Conservation (phyloP, 2,329 filamentous ascomycete species). For the Aspergillus unguis region DNA sequence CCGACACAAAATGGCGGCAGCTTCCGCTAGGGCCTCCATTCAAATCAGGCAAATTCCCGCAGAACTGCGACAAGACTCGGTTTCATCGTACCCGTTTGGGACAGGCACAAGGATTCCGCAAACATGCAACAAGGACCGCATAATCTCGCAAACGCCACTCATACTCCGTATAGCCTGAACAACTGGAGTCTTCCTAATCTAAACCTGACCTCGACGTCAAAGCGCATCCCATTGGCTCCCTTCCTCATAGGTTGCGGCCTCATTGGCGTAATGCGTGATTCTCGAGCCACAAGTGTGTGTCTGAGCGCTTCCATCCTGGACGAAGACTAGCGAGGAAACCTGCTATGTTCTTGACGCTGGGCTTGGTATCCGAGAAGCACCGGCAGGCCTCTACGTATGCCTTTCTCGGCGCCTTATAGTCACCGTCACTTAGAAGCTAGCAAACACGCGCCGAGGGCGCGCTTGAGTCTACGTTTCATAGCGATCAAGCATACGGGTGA, state of each 20-base stretch:
- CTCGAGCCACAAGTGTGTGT: background rate
- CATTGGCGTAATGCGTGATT: background rate
- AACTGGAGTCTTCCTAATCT: background rate
- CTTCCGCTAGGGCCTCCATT: constrained; percentile 1
- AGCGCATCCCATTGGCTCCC: background rate
- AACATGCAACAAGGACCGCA: background rate
- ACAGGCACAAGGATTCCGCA: too few species aligned
- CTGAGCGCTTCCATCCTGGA: background rate
- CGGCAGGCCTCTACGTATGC: too few species aligned
- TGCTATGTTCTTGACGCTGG: background rate
- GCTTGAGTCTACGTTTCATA: too few species aligned
- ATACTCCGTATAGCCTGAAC: constrained; percentile 1
- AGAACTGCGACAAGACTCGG: background rate
- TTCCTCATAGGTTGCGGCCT: background rate
- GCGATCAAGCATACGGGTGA: too few species aligned
- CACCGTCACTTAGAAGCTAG: too few species aligned
- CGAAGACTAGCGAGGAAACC: background rate
- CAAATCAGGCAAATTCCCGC: background rate
- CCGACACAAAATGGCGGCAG: constrained; percentile 7
- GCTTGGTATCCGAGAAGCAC: too few species aligned
- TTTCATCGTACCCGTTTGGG: too few species aligned
- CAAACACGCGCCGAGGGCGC: too few species aligned
- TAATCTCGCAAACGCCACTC: background rate
- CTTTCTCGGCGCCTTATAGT: too few species aligned
- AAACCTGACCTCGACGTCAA: background rate